Evolutionary conservation across 768 basidiomycete species (phyloP).

Genomic region (Kwoniella sp.): DNA sequence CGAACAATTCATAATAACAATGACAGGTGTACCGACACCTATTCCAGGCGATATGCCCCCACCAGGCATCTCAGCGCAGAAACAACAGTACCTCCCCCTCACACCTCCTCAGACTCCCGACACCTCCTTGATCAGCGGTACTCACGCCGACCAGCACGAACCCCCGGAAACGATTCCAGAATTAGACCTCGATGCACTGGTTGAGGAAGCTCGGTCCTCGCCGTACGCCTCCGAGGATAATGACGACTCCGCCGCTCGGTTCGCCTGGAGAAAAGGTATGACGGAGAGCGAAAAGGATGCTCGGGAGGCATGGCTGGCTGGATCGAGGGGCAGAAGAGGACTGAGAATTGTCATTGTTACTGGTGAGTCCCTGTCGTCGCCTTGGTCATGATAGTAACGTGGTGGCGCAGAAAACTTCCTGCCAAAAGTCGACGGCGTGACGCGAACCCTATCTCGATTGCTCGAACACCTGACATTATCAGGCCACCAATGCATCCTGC

Average conservation of each 20-base stretch:
- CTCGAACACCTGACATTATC: constrained; percentile 58
- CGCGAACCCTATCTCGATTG: constrained; percentile 58
- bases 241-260: not conserved
- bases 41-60: not conserved
- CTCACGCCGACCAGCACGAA: not conserved
- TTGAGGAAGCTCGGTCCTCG: not conserved
- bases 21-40: not conserved
- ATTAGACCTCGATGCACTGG: constrained; percentile 6
- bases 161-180: constrained; percentile 6
- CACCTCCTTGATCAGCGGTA: not conserved
- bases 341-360: constrained; percentile 54
- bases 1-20: no score
- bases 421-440: constrained; percentile 61
- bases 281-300: constrained; percentile 32
- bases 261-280: constrained; percentile 38
- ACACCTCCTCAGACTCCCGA: constrained; percentile 34
- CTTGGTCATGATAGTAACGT: not conserved
- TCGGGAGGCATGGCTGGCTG: constrained; percentile 37
- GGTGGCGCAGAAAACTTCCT: constrained; percentile 56
- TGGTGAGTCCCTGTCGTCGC: constrained; percentile 30
- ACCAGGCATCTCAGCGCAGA: not conserved
- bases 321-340: constrained; percentile 39
- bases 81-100: constrained; percentile 11
- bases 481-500: constrained; percentile 59
- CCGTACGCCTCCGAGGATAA: not conserved